Evolutionary conservation across 441 rosid genomes (phyloP).

Genomic region (Eutrema salsugineum): DNA sequence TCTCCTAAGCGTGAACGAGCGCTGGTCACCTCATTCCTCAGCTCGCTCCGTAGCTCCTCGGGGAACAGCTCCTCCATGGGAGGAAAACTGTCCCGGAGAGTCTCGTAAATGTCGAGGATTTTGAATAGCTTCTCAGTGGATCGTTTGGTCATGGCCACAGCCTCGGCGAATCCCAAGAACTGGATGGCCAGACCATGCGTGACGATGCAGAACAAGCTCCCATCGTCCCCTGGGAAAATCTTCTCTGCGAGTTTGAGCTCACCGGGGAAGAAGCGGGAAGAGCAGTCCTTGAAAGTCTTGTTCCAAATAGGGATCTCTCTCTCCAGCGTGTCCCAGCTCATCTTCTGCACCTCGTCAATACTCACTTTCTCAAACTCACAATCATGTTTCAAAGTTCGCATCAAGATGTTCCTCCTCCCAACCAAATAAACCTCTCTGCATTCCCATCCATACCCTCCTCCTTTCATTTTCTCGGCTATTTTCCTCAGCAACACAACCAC

Average conservation of each 20-base stretch:
- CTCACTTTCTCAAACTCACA: conserved; percentile 68
- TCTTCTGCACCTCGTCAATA: conserved; percentile 77
- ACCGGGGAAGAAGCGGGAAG: conserved; percentile 45
- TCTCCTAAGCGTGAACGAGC: conserved; percentile 68
- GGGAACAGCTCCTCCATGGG: conserved; percentile 42
- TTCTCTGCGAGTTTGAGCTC: conserved; percentile 54
- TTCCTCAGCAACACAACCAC: conserved; percentile 38
- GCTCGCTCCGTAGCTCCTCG: conserved; percentile 38
- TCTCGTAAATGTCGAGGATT: conserved; percentile 76
- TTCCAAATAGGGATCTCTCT: conserved; percentile 72
- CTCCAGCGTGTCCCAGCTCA: conserved; percentile 79
- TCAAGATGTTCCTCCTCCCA: conserved; percentile 56
- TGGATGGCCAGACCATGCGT: conserved; percentile 50
- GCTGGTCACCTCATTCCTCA: conserved; percentile 46
- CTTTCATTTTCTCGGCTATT: conserved; percentile 63
- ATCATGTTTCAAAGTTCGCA: conserved; percentile 40
- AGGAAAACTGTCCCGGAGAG: conserved; percentile 52
- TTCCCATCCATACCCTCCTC: conserved; percentile 63
- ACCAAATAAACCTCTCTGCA: conserved; percentile 61
- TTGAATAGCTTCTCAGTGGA: conserved; percentile 83
- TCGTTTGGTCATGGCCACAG: conserved; percentile 63
- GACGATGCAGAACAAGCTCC: conserved; percentile 50
- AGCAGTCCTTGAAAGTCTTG: conserved; percentile 55
- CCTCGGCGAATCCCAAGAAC: conserved; percentile 74
- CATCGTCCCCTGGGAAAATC: conserved; percentile 39